These are phyloP conservation scores for Neurospora sp. DNA, from an alignment of 2,329 filamentous ascomycete species.

Conservation along the genomic window DNA sequence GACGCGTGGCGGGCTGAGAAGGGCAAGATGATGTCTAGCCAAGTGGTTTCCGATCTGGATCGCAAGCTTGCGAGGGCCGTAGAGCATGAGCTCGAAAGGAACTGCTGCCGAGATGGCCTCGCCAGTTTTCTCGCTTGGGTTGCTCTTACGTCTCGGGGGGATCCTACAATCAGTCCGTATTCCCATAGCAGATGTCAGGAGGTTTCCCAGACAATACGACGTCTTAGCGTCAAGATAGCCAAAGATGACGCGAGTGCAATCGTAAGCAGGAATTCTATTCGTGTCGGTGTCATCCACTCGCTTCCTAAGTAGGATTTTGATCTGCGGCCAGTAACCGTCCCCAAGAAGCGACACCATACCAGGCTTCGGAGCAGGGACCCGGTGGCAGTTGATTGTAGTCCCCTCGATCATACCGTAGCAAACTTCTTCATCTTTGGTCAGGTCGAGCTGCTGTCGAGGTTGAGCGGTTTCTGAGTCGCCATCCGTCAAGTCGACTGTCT, in stretches of 20 bases:
- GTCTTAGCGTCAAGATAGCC: constrained; percentile 63
- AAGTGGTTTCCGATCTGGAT: constrained; percentile 58
- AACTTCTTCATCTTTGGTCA: constrained; percentile 59
- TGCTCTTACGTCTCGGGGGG: constrained; percentile 48
- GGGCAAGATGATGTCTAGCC: constrained; percentile 53
- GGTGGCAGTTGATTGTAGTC: constrained; percentile 54
- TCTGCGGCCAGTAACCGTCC: constrained; percentile 55
- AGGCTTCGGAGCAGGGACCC: constrained; percentile 60
- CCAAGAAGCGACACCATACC: constrained; percentile 48
- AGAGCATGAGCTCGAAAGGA: constrained; percentile 64
- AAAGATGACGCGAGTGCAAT: constrained; percentile 61
- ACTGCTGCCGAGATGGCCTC: constrained; percentile 50
- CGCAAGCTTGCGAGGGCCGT: constrained; percentile 60
- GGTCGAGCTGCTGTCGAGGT: constrained; percentile 47
- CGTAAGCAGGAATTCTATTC: constrained; percentile 60
- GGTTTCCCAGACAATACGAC: constrained; percentile 55
- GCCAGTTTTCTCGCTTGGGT: constrained; percentile 54
- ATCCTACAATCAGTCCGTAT: constrained; percentile 67
- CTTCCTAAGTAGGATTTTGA: constrained; percentile 62
- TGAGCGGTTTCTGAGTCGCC: constrained; percentile 47
- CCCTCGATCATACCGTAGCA: constrained; percentile 71
- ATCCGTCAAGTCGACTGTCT: constrained; percentile 49
- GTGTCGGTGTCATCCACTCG: constrained; percentile 39
- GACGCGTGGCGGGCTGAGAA: constrained; percentile 55
- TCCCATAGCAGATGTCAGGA: constrained; percentile 59